Base-by-base conservation (phyloP, 345 rosid species). In the Aurinia saxatilis region DNA sequence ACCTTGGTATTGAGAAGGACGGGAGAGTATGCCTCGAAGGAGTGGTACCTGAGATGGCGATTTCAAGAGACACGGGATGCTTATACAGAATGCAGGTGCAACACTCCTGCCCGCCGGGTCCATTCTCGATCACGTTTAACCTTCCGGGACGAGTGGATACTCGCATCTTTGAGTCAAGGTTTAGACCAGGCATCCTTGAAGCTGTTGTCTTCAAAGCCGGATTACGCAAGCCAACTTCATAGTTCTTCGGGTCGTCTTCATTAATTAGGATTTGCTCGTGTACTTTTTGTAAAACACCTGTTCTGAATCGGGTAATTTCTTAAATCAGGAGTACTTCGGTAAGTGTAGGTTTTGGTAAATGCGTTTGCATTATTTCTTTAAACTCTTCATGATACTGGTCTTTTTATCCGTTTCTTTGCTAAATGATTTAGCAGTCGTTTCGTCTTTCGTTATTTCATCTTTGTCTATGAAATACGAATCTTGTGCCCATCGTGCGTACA, bases 101-200 rank as follows among this genome's bases (percentile, higher is more conserved):
- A 61, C 84, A 81, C 63, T 67, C 78, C 1, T 60, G 67, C 62
- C 79, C 82, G 0, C 73, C 84, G 0, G 96, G 95, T 23, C 84
- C 96, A 0, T 84, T 86, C 75, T 70, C 79, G 0, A 36, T 90
- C 53, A 62, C 81, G 0, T 84, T 90, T 59, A 79, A 75, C 50
- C 77, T 90, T 39, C 97, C 95, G 0, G 90, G 97, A 70, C 85
- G 82, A 17, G 90, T 84, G 12, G 95, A 86, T 70, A 86, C 95
- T 15, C 79, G 95, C 35, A 66, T 86, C 18, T 60, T 76, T 67
- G 23, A 67, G 27, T 76, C 87, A 11, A 65, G 3, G 19, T 66
- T 79, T 68, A 77, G 86, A 30, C 60, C 51, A 19, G 97, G 95
- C 33, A 64, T 86, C 48, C 71, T 86, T 27, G 95, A 90, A 79